Evolutionary conservation across 352 stramenopile genomes (phyloP), one percentile per base, ranked within the genome.

Genomic region (Plasmopara halstedii): DNA sequence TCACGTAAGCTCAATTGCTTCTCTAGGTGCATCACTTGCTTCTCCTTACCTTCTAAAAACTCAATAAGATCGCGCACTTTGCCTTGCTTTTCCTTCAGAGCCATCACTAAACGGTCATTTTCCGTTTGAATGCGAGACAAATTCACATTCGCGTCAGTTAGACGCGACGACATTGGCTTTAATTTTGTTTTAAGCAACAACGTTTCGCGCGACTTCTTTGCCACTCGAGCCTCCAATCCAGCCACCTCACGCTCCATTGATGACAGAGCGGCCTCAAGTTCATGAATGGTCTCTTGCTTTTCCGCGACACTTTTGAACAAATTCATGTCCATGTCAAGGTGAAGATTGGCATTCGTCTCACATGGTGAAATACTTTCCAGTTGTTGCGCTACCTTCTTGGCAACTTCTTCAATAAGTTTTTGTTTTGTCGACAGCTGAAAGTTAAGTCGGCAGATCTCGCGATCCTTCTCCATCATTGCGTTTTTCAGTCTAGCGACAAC

Each of bases 341-440:
- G 56, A 1, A 84, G 56, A 8, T 56, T 55, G 3, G 54, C 29
- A 0, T 48, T 61, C 17, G 33, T 33, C 19, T 44, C 15, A 11
- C 64, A 18, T 8, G 36, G 49, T 59, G 54, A 14, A 50, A 41
- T n/a, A 33, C 33, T 57, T 36, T 76, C 63, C 34, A 86, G 51
- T 29, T 85, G 70, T 47, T 84, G 54, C 21, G 62, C 57, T 32
- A 86, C 74, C 42, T 73, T 72, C 34, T 72, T 71, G 17, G 71
- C 72, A 33, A 90, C 79, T 45, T 90, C 75, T 13, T 85, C 73
- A 13, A 88, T 61, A 4, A 90, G 64, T 46, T 82, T 85, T 59
- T 85, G 82, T 55, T 90, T 86, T 15, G 73, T 86, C 23, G 75
- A 86, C 47, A 90, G 42, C 48, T 87, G 68, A 62, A 86, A 75